These are phyloP conservation scores for Linum trigynum DNA, from an alignment of 345 rosid species.

Conservation along the genomic window DNA sequence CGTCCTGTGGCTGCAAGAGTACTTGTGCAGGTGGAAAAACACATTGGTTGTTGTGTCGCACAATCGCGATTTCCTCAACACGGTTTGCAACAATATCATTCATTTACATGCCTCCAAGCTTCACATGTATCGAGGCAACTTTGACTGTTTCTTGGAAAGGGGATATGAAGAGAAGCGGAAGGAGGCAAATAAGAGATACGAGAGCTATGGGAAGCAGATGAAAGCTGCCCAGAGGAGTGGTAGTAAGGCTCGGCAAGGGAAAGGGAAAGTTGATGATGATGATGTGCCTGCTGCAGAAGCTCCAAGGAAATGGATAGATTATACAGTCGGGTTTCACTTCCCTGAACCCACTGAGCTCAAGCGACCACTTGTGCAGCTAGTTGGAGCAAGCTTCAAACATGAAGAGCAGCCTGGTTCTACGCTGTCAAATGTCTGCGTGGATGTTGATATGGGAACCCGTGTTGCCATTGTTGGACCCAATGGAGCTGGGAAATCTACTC, in stretches of 20 bases:
- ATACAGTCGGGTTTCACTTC: constrained; percentile 86
- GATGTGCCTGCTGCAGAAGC: constrained; percentile 61
- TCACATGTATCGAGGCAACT: constrained; percentile 77
- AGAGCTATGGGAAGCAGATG: constrained; percentile 63
- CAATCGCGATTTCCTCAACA: constrained; percentile 88
- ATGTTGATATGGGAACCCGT: constrained; percentile 95
- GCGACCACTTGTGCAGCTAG: constrained; percentile 80
- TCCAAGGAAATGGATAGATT: constrained; percentile 87
- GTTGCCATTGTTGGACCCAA: constrained; percentile 94
- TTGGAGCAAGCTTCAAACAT: constrained; percentile 81
- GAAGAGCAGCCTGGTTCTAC: constrained; percentile 69
- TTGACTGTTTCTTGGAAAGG: constrained; percentile 66
- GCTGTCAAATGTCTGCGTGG: constrained; percentile 74
- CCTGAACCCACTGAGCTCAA: constrained; percentile 95
- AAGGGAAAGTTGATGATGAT: constrained; percentile 75
- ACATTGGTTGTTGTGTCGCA: constrained; percentile 92
- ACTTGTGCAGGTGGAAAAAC: constrained; percentile 82
- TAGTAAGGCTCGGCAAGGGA: constrained; percentile 68
- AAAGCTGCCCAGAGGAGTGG: constrained; percentile 85
- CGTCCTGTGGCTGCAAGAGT: constrained; percentile 93
- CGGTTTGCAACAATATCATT: constrained; percentile 78
- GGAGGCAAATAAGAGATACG: constrained; percentile 80
- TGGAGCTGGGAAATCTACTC: constrained; percentile 94
- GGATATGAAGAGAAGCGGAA: constrained; percentile 88
- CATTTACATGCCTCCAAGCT: constrained; percentile 85